Conservation (phyloP, 495 filamentous ascomycete species). For the Aspergillus carlsbadensis region DNA sequence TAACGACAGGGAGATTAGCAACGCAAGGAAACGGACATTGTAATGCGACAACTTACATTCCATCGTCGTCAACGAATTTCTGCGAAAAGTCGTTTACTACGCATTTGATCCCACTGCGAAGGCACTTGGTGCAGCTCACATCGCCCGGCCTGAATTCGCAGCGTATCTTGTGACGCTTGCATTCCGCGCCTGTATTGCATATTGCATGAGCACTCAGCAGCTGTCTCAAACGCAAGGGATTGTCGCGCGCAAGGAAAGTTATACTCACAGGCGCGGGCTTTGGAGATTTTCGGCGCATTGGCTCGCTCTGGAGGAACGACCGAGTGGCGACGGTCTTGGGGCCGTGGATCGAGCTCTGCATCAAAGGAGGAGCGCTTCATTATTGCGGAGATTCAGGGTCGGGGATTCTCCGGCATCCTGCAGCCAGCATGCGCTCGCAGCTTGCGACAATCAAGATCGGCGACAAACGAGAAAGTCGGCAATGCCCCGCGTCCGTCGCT, state of each 20-base stretch:
- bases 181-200: conserved; percentile 39
- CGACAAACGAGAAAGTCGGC: conserved; percentile 2
- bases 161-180: conserved; percentile 49
- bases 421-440: conserved; percentile 21
- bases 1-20: conserved; percentile 11
- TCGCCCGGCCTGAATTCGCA: conserved; percentile 46
- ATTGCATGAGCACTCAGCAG: conserved; percentile 7
- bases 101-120: conserved; percentile 48
- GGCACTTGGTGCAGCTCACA: conserved; percentile 44
- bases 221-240: not conserved
- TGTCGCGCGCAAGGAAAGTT: not conserved
- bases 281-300: conserved; percentile 40
- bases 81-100: conserved; percentile 51
- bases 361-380: conserved; percentile 46
- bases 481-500: not conserved
- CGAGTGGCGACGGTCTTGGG: conserved; percentile 20
- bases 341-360: conserved; percentile 35
- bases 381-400: conserved; percentile 21
- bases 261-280: conserved; percentile 47
- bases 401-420: conserved; percentile 43
- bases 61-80: conserved; percentile 50
- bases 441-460: conserved; percentile 11
- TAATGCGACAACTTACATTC: conserved; percentile 31
- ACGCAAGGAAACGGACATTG: not conserved
- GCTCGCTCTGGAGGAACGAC: conserved; percentile 25